Base-by-base conservation (phyloP, 2,329 filamentous ascomycete genomes). In the Penicillium polonicum region DNA sequence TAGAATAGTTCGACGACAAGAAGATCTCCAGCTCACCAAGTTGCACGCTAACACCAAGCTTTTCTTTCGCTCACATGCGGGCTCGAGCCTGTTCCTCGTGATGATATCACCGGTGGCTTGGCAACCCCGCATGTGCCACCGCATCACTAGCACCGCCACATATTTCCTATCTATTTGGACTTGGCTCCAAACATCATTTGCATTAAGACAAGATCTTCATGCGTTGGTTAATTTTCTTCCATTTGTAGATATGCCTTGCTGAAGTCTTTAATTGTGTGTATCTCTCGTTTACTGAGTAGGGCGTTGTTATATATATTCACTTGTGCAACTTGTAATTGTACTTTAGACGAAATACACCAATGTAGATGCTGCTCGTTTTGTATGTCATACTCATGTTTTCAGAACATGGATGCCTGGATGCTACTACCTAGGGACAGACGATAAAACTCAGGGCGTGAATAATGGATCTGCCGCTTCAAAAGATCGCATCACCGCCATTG, bases 401-500 rank as follows among this genome's bases (percentile, higher is more conserved):
- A n/a, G 9, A 12, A 29, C 3, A 2, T 13, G 9, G 3, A 45
- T 19, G 27, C 7, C 6, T 31, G 2, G 2, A 29, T 21, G 8
- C 2, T 19, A 6, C 3, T 2, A 31, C 1, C 0, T 7, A 15
- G 6, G 17, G 3, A 15, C 27, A 15, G 4, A 19, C 3, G 5
- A 3, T 13, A 25, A 15, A 13, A 13, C 8, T 57, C 49, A 64
- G 25, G 27, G 10, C 2, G 55, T 36, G 15, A 64, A 62, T 17
- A 58, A 50, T n/a, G 56, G 55, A 43, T 60, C 55, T n/a, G 39
- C 58, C 13, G 55, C 55, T 41, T 76, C 68, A 59, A 85, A 82
- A 0, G 79, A 78, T 8, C 76, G 73, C 64, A 79, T 74, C 9
- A 85, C 74, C 2, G 83, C 83, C 57, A 82, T 65, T 41, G 78